phyloP scores from a whole-genome alignment of 805 yeast genomes.

The Clavispora phyllophila region DNA sequence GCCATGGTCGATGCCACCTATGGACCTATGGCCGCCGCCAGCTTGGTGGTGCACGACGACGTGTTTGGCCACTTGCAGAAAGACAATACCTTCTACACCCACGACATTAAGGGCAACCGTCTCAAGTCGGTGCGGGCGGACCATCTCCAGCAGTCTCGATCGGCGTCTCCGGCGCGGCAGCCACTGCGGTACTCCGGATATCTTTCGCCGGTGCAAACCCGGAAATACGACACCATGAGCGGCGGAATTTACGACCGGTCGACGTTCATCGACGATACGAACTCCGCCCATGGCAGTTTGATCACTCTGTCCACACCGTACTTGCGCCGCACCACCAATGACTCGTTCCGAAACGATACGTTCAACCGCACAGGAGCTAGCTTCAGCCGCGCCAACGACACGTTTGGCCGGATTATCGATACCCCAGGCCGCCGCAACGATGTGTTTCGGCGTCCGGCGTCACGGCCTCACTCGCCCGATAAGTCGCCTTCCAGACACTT shows the following conservation, averaged over 20 bases:
- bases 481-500: slow-evolving; percentile 14
- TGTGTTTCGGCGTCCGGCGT: slow-evolving; percentile 6
- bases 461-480: slow-evolving; percentile 13
- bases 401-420: not conserved
- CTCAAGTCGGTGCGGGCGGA: slow-evolving; percentile 15
- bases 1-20: slow-evolving; percentile 56
- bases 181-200: not conserved
- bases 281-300: slow-evolving; percentile 4
- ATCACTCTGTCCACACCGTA: slow-evolving; percentile 17
- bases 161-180: slow-evolving; percentile 2
- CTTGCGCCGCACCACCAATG: slow-evolving; percentile 8
- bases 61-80: slow-evolving; percentile 16
- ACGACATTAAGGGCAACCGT: slow-evolving; percentile 39
- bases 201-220: not conserved
- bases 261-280: slow-evolving; percentile 7
- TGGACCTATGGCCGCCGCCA: slow-evolving; percentile 28
- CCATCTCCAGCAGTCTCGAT: slow-evolving; percentile 4
- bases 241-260: slow-evolving; percentile 2
- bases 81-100: slow-evolving; percentile 45
- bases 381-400: not conserved
- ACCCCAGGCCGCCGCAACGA: not conserved
- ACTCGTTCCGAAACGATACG: slow-evolving; percentile 8
- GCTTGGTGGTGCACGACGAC: slow-evolving; percentile 19
- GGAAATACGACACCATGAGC: not conserved
- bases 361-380: slow-evolving; percentile 1